Evolutionary conservation across 345 rosid genomes (phyloP).

Genomic region (Populus simonii): DNA sequence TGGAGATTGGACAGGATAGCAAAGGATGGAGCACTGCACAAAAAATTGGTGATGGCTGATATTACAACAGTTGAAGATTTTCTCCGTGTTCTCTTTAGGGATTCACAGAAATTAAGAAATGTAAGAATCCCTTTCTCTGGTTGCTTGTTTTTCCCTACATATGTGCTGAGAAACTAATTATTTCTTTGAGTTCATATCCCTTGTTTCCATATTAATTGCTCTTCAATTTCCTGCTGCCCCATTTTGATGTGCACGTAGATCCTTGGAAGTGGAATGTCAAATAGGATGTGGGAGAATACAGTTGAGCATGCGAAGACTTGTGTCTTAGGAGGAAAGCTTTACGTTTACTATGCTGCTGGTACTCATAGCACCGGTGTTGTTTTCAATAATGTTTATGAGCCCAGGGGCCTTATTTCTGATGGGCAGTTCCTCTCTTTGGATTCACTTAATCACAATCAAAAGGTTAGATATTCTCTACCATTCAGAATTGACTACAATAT

Average conservation of each 20-base stretch:
- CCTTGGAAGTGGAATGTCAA: conserved; percentile 97
- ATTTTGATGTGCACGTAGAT: conserved; percentile 36
- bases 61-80: conserved; percentile 82
- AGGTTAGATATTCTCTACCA: conserved; percentile 41
- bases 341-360: conserved; percentile 63
- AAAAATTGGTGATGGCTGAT: conserved; percentile 57
- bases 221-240: not conserved
- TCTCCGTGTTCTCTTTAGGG: conserved; percentile 69
- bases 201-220: not conserved
- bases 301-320: conserved; percentile 96
- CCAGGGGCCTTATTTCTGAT: conserved; percentile 69
- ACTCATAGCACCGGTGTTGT: conserved; percentile 56
- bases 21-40: conserved; percentile 92
- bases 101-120: conserved; percentile 67
- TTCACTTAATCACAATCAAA: conserved; percentile 65
- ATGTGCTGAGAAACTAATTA: not conserved
- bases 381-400: conserved; percentile 81
- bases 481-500: not conserved
- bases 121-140: conserved; percentile 36
- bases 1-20: conserved; percentile 97
- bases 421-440: conserved; percentile 76
- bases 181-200: not conserved
- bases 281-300: conserved; percentile 95
- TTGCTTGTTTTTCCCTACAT: not conserved
- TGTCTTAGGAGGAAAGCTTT: conserved; percentile 74